Evolutionary conservation across 2,329 filamentous ascomycete genomes (phyloP), one percentile per base, ranked within the genome.

Genomic region (Fusarium tricinctum): DNA sequence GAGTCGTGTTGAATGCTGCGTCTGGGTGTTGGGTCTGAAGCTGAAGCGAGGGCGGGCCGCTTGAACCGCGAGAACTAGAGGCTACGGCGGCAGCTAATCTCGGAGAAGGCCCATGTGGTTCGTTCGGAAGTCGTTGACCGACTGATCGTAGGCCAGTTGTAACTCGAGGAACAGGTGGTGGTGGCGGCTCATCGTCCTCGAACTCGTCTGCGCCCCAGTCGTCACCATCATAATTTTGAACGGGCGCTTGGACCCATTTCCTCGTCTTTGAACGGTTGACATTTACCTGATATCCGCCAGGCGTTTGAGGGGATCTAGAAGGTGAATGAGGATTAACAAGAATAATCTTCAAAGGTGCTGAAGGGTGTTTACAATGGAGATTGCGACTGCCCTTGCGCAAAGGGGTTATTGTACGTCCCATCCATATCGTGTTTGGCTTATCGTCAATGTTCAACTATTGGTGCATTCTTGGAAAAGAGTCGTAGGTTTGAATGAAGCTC

Each of bases 171-270:
- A 74, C 72, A 28, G 76, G 69, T 26, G 71, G 73, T 32, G 82
- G 80, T 49, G 81, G 79, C 26, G 80, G 78, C 35, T 86, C 84
- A 40, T 87, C 85, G 54, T 85, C 83, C n/a, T 88, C 86, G 59
- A 88, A 86, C 10, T 90, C 87, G 35, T 91, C 89, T 57, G 85
- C 91, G 35, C 93, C 95, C 94, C 95, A 97, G 75, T 97, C 95
- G 74, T 97, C 94, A 67, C 94, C 95, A 74, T 95, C 94, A 76
- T 98, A 98, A 76, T 89, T 92, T 73, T 92, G 90, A 60, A 89
- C 85, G 79, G 94, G 95, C 35, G 95, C 95, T 74, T 97, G 91
- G 38, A 95, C 91, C 95, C 95, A 98, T 86, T 97, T 97, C 80
- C 91, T 92, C 56, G 94, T 97, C 82, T 97, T 97, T 57, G 89